Evolutionary conservation across 2,329 filamentous ascomycete species (phyloP).

Genomic region (Xylariaceae sp.): DNA sequence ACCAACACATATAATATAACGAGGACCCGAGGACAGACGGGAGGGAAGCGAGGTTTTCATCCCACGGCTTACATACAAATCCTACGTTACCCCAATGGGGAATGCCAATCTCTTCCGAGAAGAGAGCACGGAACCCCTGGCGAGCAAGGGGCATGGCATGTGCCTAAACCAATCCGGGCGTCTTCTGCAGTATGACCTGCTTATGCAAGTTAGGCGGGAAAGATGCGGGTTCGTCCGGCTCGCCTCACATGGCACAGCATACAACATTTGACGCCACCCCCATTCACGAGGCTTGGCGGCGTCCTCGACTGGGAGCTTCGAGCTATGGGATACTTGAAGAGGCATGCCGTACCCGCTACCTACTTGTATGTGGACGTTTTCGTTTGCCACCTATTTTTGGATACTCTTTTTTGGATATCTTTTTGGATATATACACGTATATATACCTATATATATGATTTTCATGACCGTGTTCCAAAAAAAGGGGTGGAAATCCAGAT

Average conservation of each 20-base stretch:
- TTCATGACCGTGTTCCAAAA: no score
- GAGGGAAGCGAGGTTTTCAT: background rate
- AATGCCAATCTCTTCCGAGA: background rate
- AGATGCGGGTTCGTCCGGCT: background rate
- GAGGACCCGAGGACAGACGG: no score
- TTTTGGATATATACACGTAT: background rate
- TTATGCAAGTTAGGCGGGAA: background rate
- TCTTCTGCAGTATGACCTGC: background rate
- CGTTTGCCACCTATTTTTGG: background rate
- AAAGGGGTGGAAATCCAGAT: no score
- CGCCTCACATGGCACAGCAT: background rate
- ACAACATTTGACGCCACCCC: background rate
- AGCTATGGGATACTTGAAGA: background rate
- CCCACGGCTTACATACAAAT: background rate
- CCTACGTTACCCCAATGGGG: background rate
- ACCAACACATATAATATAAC: no score
- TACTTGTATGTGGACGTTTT: background rate
- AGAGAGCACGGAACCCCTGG: background rate
- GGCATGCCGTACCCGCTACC: background rate
- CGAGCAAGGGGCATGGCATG: background rate
- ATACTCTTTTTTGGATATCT: background rate
- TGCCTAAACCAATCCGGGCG: background rate
- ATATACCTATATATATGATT: no score
- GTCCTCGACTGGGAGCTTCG: background rate
- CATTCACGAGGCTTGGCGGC: background rate